Percentiles rank a stretch among this genome's conserved stretches.
These are phyloP conservation scores for Entomortierella beljakovae DNA, from an alignment of 192 early-diverging fungal genomes.

Conservation along the genomic window DNA sequence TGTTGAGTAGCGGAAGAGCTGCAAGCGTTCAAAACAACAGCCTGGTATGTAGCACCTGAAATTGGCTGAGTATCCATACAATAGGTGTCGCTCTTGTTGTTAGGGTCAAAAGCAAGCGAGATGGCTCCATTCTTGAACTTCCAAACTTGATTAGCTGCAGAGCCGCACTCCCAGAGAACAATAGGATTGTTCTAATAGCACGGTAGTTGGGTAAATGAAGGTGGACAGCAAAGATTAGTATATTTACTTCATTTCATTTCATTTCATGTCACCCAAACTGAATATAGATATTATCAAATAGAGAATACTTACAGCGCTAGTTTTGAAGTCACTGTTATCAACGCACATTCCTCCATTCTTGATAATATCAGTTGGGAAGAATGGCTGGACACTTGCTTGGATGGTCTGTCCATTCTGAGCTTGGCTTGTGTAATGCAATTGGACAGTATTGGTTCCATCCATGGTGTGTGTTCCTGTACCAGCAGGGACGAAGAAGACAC, in stretches of 20 bases:
- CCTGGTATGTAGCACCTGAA: constrained; percentile 4
- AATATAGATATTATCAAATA: too few relatives aligned
- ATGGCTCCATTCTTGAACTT: constrained; percentile 42
- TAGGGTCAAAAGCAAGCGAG: constrained; percentile 34
- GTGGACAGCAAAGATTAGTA: too few relatives aligned
- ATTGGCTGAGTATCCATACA: constrained; percentile 30
- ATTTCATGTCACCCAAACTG: neutral
- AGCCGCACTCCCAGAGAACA: constrained; percentile 33
- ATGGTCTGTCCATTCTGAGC: constrained; percentile 36
- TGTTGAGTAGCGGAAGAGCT: constrained; percentile 15
- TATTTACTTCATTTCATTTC: too few relatives aligned
- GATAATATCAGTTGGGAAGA: constrained; percentile 49
- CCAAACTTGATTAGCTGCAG: constrained; percentile 32
- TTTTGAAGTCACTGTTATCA: constrained; percentile 18
- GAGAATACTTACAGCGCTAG: constrained; percentile 26
- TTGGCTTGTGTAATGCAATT: constrained; percentile 19
- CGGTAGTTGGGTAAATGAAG: neutral
- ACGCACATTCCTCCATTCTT: constrained; percentile 36
- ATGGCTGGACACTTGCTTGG: constrained; percentile 49
- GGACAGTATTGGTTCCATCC: constrained; percentile 31
- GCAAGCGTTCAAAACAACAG: constrained; percentile 31
- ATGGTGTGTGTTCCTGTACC: constrained; percentile 38
- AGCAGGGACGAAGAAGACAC: constrained; percentile 47
- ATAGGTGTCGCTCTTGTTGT: constrained; percentile 31
- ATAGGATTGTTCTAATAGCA: constrained; percentile 25